Percentiles rank a stretch among this genome's conserved stretches.
Evolutionary conservation across 2,329 filamentous ascomycete genomes (phyloP).

Genomic region (Aureobasidium namibiae): DNA sequence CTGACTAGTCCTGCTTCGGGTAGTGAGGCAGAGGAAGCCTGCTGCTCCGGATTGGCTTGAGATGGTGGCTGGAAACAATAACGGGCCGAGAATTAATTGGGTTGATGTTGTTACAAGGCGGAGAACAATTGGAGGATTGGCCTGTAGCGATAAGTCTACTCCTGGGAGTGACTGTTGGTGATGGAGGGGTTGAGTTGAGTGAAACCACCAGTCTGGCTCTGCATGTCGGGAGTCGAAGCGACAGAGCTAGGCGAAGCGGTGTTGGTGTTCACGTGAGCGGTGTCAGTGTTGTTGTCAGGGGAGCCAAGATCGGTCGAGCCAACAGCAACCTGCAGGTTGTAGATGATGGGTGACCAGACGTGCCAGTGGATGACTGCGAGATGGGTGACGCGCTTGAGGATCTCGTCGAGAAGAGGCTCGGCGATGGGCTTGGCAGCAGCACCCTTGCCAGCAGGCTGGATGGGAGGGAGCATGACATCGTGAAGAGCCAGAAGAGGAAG

Average conservation of each 20-base stretch:
- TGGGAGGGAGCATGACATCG: conserved; percentile 29
- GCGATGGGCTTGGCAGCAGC: background rate
- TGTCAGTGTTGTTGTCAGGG: background rate
- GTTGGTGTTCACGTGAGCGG: background rate
- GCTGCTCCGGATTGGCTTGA: background rate
- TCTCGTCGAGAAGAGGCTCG: conserved; percentile 36
- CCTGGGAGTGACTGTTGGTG: background rate
- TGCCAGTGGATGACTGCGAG: conserved; percentile 83
- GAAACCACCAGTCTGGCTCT: background rate
- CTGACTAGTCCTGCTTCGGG: background rate
- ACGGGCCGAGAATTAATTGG: background rate
- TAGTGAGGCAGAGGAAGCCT: background rate
- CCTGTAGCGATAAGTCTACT: background rate
- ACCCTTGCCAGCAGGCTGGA: conserved; percentile 17
- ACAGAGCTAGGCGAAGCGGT: background rate
- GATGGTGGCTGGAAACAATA: background rate
- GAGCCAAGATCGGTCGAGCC: background rate
- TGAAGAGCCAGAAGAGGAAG: conserved; percentile 37
- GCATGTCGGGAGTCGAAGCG: background rate
- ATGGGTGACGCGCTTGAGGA: conserved; percentile 73
- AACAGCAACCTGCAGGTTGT: conserved; percentile 31
- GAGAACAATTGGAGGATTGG: background rate
- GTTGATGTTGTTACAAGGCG: background rate
- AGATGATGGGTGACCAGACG: conserved; percentile 73
- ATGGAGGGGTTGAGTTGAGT: background rate